These are phyloP conservation scores for Sugiyamaella castrensis DNA, from an alignment of 1,139 yeast genomes.

Conservation along the genomic window DNA sequence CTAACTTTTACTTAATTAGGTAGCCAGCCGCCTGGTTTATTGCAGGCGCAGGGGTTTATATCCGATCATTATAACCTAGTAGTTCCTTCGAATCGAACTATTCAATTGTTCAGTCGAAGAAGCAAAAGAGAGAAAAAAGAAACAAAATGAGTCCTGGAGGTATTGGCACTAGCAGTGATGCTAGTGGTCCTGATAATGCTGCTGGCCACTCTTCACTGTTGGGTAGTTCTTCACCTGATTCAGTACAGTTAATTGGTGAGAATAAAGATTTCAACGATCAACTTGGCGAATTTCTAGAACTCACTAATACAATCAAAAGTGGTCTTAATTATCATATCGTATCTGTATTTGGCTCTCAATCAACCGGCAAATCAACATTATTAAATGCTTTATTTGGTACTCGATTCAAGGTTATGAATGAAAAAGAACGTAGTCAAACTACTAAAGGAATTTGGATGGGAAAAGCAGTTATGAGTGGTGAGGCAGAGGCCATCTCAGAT, in stretches of 20 bases:
- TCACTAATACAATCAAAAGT: slow-evolving; percentile 40
- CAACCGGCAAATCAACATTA: slow-evolving; percentile 92
- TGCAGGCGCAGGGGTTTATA: too few relatives aligned
- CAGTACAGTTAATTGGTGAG: slow-evolving; percentile 78
- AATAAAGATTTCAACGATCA: slow-evolving; percentile 52
- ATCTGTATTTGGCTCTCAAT: slow-evolving; percentile 95
- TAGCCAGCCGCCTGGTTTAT: too few relatives aligned
- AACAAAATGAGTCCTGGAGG: too few relatives aligned
- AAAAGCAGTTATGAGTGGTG: slow-evolving; percentile 34
- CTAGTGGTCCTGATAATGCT: too few relatives aligned
- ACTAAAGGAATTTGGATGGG: slow-evolving; percentile 97
- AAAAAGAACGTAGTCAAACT: slow-evolving; percentile 66
- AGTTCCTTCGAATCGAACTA: too few relatives aligned
- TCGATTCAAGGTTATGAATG: slow-evolving; percentile 90
- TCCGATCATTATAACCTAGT: too few relatives aligned
- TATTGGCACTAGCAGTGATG: too few relatives aligned
- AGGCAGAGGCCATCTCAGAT: slow-evolving; percentile 16
- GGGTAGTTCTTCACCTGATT: slow-evolving; percentile 1
- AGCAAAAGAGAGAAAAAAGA: too few relatives aligned
- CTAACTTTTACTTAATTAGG: too few relatives aligned
- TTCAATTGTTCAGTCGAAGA: too few relatives aligned
- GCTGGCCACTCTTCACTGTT: too few relatives aligned
- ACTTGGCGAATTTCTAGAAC: slow-evolving; percentile 39
- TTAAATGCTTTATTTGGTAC: slow-evolving; percentile 84
- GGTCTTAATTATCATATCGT: slow-evolving; percentile 85